A percentile compares a stretch with the other conserved stretches of the same genome.
These are phyloP conservation scores for Aspergillus spinulosporus DNA, from an alignment of 2,329 filamentous ascomycete species.

Conservation along the genomic window DNA sequence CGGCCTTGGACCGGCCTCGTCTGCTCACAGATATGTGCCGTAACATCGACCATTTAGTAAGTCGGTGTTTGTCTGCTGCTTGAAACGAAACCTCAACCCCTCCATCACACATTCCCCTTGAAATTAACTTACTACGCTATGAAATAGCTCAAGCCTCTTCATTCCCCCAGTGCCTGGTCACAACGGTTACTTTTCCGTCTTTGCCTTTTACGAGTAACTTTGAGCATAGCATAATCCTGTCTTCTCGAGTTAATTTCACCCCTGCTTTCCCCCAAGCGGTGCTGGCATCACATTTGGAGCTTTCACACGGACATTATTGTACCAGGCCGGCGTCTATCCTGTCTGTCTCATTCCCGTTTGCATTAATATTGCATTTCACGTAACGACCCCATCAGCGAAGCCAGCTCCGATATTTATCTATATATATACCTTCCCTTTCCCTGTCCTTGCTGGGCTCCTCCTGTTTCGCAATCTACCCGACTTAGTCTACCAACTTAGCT, in stretches of 20 bases:
- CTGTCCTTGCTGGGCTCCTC: conserved; percentile 5
- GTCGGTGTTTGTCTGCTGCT: conserved; percentile 13
- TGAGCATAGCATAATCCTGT: neutral
- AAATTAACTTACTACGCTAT: neutral
- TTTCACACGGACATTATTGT: conserved; percentile 23
- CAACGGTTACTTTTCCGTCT: neutral
- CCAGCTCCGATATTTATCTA: neutral
- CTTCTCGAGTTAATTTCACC: conserved; percentile 15
- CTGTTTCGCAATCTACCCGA: conserved; percentile 1
- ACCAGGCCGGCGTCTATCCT: conserved; percentile 20
- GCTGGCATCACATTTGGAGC: conserved; percentile 12
- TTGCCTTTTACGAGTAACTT: neutral
- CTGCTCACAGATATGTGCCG: conserved; percentile 25
- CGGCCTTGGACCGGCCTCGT: conserved; percentile 25
- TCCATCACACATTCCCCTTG: neutral
- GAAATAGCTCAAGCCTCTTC: neutral
- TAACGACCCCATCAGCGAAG: neutral
- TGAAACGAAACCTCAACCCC: neutral
- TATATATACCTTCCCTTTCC: conserved; percentile 10
- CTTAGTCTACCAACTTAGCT: neutral
- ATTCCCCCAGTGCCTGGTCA: neutral
- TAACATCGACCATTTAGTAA: conserved; percentile 30
- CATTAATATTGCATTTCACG: conserved; percentile 17
- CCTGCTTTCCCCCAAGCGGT: conserved; percentile 15
- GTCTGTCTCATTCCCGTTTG: conserved; percentile 15